Evolutionary conservation across 441 rosid genomes (phyloP), one percentile per base, ranked within the genome.

Genomic region (Erodium chrysanthum): DNA sequence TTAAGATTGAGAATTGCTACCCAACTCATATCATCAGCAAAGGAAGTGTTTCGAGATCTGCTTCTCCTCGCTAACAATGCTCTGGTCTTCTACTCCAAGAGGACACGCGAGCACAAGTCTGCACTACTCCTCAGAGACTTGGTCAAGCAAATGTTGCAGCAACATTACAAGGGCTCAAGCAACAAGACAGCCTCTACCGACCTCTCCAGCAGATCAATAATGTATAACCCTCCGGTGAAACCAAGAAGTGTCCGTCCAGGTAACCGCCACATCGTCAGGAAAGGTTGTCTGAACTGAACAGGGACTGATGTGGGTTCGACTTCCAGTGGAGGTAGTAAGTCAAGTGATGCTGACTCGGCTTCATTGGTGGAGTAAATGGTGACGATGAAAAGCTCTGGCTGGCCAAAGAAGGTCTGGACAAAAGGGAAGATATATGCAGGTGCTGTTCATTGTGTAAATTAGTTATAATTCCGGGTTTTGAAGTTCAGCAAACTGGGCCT

Each of bases 41-140:
- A 79, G 63, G 96, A 88, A 76, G 81, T 92, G 10, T 90, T 78
- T 74, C 80, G 88, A 50, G 88, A 92, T 59, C 71, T 92, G 68
- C 79, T 92, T 63, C 84, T 90, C n/a, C 81, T 92, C 11, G 88
- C 90, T 0, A 92, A 88, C 78, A 92, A 92, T 58, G 90, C 90
- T 7, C 68, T 87, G 56, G 80, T 87, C 25, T 90, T 92, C 71
- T 92, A 88, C 66, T 85, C 96, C 40, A 82, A 79, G 75, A 90
- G 80, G 75, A 92, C 98, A 0, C 87, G 89, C 1, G 98, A 92
- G 67, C 77, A 88, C 74, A 90, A 92, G 83, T 87, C 96, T 0
- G 98, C 90, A 0, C 50, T 79, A 7, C 77, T 67, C 1, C 87
- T 92, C 22, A 81, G 96, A 77, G 83, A 78, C 59, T 74, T 83